These are phyloP conservation scores for Pyrenophora teres DNA, from an alignment of 2,329 filamentous ascomycete species.

Conservation along the genomic window DNA sequence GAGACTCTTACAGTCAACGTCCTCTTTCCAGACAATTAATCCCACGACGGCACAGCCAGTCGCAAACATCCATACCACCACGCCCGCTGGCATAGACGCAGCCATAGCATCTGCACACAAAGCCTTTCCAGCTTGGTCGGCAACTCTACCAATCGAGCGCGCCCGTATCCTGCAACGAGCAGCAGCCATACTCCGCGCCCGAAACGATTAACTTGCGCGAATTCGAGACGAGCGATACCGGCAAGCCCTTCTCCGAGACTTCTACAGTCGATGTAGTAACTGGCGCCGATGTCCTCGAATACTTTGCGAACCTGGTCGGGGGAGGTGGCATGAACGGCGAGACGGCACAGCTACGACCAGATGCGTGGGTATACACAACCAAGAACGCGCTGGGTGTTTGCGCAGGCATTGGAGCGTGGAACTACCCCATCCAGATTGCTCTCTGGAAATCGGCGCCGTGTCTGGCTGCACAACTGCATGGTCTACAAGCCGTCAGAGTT, in stretches of 20 bases:
- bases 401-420: slow-evolving; percentile 87
- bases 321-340: slow-evolving; percentile 81
- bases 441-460: slow-evolving; percentile 89
- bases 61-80: slow-evolving; percentile 73
- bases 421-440: slow-evolving; percentile 89
- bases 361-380: slow-evolving; percentile 81
- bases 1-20: no score
- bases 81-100: slow-evolving; percentile 68
- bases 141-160: slow-evolving; percentile 73
- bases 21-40: slow-evolving; percentile 73
- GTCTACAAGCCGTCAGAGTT: slow-evolving; percentile 90
- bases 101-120: slow-evolving; percentile 71
- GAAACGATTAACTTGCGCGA: slow-evolving; percentile 78
- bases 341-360: slow-evolving; percentile 71
- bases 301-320: slow-evolving; percentile 79
- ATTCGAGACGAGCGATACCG: slow-evolving; percentile 84
- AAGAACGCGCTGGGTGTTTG: slow-evolving; percentile 84
- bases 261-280: slow-evolving; percentile 82
- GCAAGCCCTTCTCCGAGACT: slow-evolving; percentile 84
- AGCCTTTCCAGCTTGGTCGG: slow-evolving; percentile 78
- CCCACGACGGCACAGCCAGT: slow-evolving; percentile 72
- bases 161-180: slow-evolving; percentile 79
- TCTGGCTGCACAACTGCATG: slow-evolving; percentile 83
- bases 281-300: slow-evolving; percentile 83
- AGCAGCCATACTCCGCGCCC: slow-evolving; percentile 71